Conservation (phyloP, 306 rosid genomes). For the Citrullus amarus region DNA sequence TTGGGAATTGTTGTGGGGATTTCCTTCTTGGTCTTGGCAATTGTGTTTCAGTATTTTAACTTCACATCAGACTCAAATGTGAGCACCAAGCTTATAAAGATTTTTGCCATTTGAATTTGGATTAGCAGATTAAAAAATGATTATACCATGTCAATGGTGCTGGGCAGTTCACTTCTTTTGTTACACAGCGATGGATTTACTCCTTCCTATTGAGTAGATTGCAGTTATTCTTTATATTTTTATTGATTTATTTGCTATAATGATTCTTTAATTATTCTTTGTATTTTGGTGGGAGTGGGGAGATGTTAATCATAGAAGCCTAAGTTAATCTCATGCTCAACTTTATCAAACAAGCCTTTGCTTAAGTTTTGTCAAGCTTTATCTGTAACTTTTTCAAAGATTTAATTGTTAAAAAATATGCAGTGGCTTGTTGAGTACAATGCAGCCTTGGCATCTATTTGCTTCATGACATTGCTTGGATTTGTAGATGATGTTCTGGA, state of each 20-base stretch:
- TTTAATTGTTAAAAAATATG: slow-evolving; percentile 16
- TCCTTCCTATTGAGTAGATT: background rate
- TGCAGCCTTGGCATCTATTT: slow-evolving; percentile 80
- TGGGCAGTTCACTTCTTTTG: background rate
- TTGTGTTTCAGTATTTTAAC: slow-evolving; percentile 83
- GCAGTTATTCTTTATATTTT: background rate
- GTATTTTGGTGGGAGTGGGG: background rate
- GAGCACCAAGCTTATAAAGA: slow-evolving; percentile 12
- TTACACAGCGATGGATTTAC: background rate
- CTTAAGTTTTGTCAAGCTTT: background rate
- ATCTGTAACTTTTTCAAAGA: background rate
- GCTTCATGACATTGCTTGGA: slow-evolving; percentile 94
- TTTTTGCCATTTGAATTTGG: background rate
- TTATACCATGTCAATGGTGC: background rate
- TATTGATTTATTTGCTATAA: background rate
- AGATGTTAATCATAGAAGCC: background rate
- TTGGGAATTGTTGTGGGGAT: slow-evolving; percentile 85
- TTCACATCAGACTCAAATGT: slow-evolving; percentile 83
- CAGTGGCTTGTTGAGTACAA: slow-evolving; percentile 99
- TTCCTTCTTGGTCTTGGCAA: slow-evolving; percentile 70
- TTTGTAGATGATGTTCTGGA: slow-evolving; percentile 97
- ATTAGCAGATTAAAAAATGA: background rate
- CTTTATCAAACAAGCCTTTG: background rate
- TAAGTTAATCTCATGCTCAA: background rate
- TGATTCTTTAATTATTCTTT: background rate